Percentiles rank a stretch among this genome's conserved stretches.
These are phyloP conservation scores for Bacterosira constricta DNA, from an alignment of 108 stramenopile genomes.

Conservation along the genomic window DNA sequence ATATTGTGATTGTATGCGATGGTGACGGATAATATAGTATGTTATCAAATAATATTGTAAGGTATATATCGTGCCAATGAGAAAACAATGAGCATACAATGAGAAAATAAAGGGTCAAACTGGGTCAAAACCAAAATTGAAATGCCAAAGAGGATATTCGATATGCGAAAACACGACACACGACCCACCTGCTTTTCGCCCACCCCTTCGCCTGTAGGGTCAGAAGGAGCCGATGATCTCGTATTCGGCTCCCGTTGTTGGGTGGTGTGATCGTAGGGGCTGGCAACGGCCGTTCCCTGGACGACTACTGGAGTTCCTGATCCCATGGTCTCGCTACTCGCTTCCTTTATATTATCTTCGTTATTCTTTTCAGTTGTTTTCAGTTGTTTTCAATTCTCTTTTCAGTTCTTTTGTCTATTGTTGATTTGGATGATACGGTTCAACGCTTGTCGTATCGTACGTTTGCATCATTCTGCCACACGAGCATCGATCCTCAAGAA, in stretches of 20 bases:
- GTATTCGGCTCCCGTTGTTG: neutral
- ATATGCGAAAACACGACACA: neutral
- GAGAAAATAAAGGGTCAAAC: too few relatives aligned
- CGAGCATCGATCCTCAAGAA: too few relatives aligned
- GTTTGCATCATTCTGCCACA: too few relatives aligned
- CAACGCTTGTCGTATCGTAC: too few relatives aligned
- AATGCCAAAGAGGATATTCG: neutral
- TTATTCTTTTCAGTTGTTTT: neutral
- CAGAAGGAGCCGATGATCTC: neutral
- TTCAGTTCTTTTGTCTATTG: too few relatives aligned
- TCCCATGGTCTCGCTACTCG: neutral
- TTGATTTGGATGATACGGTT: too few relatives aligned
- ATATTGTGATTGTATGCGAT: conserved; percentile 3
- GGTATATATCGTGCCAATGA: too few relatives aligned
- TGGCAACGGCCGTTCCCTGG: conserved; percentile 47
- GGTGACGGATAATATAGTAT: too few relatives aligned
- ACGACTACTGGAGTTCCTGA: conserved; percentile 36
- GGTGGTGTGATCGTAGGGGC: conserved; percentile 38
- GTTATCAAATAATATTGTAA: too few relatives aligned
- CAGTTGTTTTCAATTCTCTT: too few relatives aligned
- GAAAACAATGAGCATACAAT: too few relatives aligned
- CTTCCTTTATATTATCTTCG: neutral
- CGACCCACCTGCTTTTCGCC: conserved; percentile 37
- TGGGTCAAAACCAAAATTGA: too few relatives aligned
- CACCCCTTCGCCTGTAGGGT: neutral